phyloP scores from a whole-genome alignment of 2,329 filamentous ascomycete species.

The Magnaporthiopsis rhizophila region DNA sequence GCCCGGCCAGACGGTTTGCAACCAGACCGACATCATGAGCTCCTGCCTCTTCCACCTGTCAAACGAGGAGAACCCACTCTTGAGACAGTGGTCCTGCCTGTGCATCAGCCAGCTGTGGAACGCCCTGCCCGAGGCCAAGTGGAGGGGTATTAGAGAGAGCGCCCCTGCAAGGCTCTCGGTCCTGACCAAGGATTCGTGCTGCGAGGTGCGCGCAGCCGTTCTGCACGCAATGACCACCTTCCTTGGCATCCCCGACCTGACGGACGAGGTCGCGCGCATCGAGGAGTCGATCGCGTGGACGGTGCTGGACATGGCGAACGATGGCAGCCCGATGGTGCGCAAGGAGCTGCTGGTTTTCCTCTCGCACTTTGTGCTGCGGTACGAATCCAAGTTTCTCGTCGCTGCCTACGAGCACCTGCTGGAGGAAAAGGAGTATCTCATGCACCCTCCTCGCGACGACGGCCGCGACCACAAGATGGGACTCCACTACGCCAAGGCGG shows the following conservation, averaged over 20 bases:
- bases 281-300: constrained; percentile 88
- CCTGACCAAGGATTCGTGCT: constrained; percentile 75
- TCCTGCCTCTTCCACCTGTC: constrained; percentile 77
- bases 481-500: constrained; percentile 50
- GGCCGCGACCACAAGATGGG: constrained; percentile 54
- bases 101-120: constrained; percentile 94
- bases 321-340: constrained; percentile 88
- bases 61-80: constrained; percentile 77
- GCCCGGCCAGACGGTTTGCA: constrained; percentile 84
- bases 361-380: constrained; percentile 82
- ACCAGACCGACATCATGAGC: constrained; percentile 82
- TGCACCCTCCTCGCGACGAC: constrained; percentile 46
- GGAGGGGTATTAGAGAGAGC: constrained; percentile 84
- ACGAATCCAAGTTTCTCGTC: constrained; percentile 87
- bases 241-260: constrained; percentile 85
- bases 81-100: constrained; percentile 92
- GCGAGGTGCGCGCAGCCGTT: constrained; percentile 90
- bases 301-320: constrained; percentile 82
- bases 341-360: constrained; percentile 92
- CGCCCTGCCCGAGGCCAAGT: constrained; percentile 87
- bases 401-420: constrained; percentile 84
- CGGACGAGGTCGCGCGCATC: constrained; percentile 80
- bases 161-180: constrained; percentile 75
- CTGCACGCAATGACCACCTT: constrained; percentile 90
- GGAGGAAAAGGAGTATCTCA: constrained; percentile 68